Conservation (phyloP, 1,284 basidiomycete genomes). For the Ustilago xerochloae region DNA sequence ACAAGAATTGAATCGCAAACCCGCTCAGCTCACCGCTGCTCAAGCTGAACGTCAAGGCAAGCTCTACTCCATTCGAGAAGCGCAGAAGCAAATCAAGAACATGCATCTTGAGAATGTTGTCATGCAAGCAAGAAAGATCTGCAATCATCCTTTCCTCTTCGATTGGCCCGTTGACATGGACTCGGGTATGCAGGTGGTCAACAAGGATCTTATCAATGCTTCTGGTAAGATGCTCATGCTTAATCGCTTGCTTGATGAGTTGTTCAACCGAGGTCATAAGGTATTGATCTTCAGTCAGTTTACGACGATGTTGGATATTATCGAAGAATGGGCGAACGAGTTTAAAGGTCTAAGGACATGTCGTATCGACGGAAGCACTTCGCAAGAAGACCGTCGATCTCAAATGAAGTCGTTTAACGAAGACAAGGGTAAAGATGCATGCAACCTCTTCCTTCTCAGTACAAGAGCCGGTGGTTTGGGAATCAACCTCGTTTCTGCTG, state of each 20-base stretch:
- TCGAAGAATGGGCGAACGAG: conserved; percentile 72
- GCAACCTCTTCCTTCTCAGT: conserved; percentile 86
- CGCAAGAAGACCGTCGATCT: conserved; percentile 80
- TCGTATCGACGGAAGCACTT: conserved; percentile 88
- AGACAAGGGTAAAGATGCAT: conserved; percentile 75
- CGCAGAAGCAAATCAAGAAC: conserved; percentile 81
- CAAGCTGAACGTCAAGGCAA: conserved; percentile 57
- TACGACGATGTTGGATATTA: conserved; percentile 93
- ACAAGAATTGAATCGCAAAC: conserved; percentile 17
- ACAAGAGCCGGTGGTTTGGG: conserved; percentile 88
- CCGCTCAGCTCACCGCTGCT: conserved; percentile 23
- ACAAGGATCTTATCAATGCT: conserved; percentile 80
- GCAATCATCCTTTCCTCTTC: conserved; percentile 92
- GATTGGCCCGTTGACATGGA: conserved; percentile 82
- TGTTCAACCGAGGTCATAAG: conserved; percentile 86
- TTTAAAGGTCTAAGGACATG: conserved; percentile 84
- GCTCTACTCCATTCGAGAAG: conserved; percentile 51
- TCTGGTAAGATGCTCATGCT: conserved; percentile 98
- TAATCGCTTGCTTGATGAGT: conserved; percentile 83
- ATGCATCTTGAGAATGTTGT: conserved; percentile 91
- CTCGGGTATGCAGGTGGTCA: conserved; percentile 70
- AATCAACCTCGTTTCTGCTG: conserved; percentile 91
- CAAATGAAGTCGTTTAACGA: conserved; percentile 88
- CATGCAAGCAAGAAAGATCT: conserved; percentile 83
- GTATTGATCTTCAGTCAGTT: conserved; percentile 83